Base-by-base conservation (phyloP, 148 eudicot species). In the Silene latifolia region DNA sequence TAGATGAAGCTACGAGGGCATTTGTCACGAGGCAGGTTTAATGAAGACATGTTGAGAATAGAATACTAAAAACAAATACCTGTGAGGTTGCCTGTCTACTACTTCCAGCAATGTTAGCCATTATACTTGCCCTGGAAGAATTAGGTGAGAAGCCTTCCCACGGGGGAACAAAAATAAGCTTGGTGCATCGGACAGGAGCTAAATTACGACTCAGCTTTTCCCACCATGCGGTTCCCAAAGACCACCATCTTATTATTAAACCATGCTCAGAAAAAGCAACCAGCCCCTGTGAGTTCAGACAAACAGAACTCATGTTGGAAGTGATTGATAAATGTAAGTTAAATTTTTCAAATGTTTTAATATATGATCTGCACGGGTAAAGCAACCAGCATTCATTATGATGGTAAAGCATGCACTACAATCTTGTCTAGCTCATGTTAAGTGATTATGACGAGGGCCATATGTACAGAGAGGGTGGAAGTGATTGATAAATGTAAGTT, bases 61-160 rank as follows among this genome's bases (percentile, higher is more conserved):
- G 56, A 51, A 51, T 51, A 51, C 17, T 20, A 15, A 51, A 27
- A 2, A 48, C 73, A 42, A 53, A 39, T 90, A 95, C 98, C 94
- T 83, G 91, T 60, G 88, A 83, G 69, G 79, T 84, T 71, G 82
- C 70, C 69, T 80, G 82, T 74, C 81, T 80, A 63, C 76, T 87
- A 65, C 80, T 79, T 62, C 80, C 90, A 65, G 80, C 67, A 66
- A 85, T 87, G 81, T 80, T 92, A 17, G 90, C 96, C 94, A 95
- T 92, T 78, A 95, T 84, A 86, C 99, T 95, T 65, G 90, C 86
- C 85, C 99, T 86, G 14, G 91, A 86, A 76, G 96, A 85, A 86
- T 86, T 95, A 72, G 99, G 92, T 2, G 99, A 95, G 79, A 94
- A 90, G 72, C 99, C 99, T 78, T 95, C 99, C 99, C 99, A 95